Evolutionary conservation across 768 basidiomycete genomes (phyloP).

Genomic region (Lyophyllum semitale): DNA sequence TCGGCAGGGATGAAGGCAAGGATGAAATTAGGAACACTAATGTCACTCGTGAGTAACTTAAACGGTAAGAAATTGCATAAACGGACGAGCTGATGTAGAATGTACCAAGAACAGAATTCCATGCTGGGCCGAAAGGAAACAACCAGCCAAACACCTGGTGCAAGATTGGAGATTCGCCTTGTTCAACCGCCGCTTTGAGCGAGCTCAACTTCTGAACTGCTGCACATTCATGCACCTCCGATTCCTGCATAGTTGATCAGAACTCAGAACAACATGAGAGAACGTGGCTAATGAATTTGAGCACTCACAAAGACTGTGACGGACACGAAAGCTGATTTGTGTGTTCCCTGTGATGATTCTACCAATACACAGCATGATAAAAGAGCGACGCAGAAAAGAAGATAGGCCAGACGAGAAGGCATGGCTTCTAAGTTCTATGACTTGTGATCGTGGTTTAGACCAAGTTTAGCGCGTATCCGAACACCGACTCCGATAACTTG

Average conservation of each 20-base stretch:
- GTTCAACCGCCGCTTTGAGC: constrained; percentile 64
- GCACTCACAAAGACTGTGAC: constrained; percentile 19
- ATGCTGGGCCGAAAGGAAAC: constrained; percentile 90
- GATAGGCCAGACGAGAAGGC: constrained; percentile 24
- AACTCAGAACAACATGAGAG: not conserved
- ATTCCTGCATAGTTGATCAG: constrained; percentile 28
- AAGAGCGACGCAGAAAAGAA: constrained; percentile 44
- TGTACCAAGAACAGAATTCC: constrained; percentile 88
- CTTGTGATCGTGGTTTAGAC: not conserved
- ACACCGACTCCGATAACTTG: constrained; percentile 3
- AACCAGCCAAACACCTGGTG: constrained; percentile 77
- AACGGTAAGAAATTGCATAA: constrained; percentile 1
- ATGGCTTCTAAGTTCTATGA: constrained; percentile 17
- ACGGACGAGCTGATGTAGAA: constrained; percentile 97
- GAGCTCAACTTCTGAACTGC: constrained; percentile 49
- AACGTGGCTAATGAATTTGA: not conserved
- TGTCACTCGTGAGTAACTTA: constrained; percentile 16
- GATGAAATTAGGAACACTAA: constrained; percentile 90
- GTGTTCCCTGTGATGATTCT: not conserved
- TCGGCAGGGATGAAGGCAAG: constrained; percentile 91
- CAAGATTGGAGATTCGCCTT: constrained; percentile 71
- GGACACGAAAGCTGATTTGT: not conserved
- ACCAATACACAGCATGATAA: constrained; percentile 30
- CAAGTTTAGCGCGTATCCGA: not conserved
- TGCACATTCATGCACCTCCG: constrained; percentile 40